Evolutionary conservation across 345 rosid genomes (phyloP).

Genomic region (Citrus cavaleriei): DNA sequence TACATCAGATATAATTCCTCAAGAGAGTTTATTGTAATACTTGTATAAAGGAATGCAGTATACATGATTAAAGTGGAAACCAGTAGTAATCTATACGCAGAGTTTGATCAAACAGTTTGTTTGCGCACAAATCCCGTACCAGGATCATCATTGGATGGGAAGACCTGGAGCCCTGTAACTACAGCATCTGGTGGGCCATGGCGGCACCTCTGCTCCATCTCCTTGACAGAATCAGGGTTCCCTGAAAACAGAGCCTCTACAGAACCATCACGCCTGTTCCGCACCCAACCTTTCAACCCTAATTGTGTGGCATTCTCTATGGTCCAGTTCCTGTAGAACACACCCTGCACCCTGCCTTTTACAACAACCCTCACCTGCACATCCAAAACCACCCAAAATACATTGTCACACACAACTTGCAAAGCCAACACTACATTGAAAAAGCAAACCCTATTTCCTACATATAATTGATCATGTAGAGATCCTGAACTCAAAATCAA

Average conservation of each 20-base stretch:
- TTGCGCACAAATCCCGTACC: conserved; percentile 59
- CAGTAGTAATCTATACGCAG: not conserved
- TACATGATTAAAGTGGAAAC: conserved; percentile 14
- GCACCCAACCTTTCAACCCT: conserved; percentile 89
- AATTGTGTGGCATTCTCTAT: conserved; percentile 66
- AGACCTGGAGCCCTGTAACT: conserved; percentile 70
- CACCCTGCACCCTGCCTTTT: conserved; percentile 91
- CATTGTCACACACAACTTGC: not conserved
- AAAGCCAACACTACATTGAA: not conserved
- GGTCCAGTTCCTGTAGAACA: conserved; percentile 88
- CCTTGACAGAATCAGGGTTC: conserved; percentile 48
- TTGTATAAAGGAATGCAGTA: not conserved
- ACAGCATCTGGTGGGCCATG: conserved; percentile 75
- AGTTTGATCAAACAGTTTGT: conserved; percentile 49
- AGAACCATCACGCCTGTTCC: conserved; percentile 81
- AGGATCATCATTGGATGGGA: conserved; percentile 65
- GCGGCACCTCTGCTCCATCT: conserved; percentile 88
- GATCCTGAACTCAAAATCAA: not conserved
- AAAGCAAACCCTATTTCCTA: not conserved
- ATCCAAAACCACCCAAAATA: conserved; percentile 11
- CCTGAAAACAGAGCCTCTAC: conserved; percentile 90
- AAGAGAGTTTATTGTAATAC: not conserved
- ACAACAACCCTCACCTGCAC: conserved; percentile 64
- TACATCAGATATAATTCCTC: not conserved
- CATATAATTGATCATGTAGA: not conserved